Conservation (phyloP, 495 filamentous ascomycete genomes). For the Tuber calosporum region DNA sequence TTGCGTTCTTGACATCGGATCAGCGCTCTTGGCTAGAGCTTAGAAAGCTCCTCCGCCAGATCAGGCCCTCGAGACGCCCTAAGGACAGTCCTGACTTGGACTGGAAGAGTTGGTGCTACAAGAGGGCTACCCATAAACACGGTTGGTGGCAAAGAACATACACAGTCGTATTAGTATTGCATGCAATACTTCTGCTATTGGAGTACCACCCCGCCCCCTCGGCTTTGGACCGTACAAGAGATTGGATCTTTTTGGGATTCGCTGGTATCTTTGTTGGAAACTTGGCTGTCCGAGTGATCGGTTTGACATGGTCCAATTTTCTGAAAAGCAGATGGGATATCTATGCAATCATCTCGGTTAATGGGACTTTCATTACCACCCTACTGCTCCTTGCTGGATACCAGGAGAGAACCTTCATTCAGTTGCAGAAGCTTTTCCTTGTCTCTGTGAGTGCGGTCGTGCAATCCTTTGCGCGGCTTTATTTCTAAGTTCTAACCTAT, state of each 20-base stretch:
- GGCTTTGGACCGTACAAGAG: constrained; percentile 62
- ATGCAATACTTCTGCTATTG: constrained; percentile 72
- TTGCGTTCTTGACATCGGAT: constrained; percentile 91
- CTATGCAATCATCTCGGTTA: constrained; percentile 76
- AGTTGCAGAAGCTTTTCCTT: constrained; percentile 86
- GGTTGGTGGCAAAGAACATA: constrained; percentile 83
- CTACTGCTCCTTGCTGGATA: constrained; percentile 58
- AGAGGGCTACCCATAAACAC: constrained; percentile 85
- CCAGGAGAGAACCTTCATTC: constrained; percentile 56
- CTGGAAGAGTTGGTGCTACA: constrained; percentile 91
- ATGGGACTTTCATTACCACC: constrained; percentile 72
- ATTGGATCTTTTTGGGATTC: constrained; percentile 72
- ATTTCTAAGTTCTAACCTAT: constrained; percentile 8
- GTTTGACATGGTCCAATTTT: constrained; percentile 88
- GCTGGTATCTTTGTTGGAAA: constrained; percentile 81
- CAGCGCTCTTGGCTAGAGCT: constrained; percentile 96
- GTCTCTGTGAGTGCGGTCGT: constrained; percentile 51
- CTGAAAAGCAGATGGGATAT: constrained; percentile 92
- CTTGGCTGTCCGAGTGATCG: constrained; percentile 73
- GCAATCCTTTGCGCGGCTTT: background rate
- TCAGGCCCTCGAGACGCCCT: constrained; percentile 82
- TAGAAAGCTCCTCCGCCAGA: constrained; percentile 83
- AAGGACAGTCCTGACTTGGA: constrained; percentile 65
- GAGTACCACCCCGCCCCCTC: constrained; percentile 72
- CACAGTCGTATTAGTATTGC: constrained; percentile 69